Evolutionary conservation across 2,329 filamentous ascomycete species (phyloP).

Genomic region (Calonectria pteridis): DNA sequence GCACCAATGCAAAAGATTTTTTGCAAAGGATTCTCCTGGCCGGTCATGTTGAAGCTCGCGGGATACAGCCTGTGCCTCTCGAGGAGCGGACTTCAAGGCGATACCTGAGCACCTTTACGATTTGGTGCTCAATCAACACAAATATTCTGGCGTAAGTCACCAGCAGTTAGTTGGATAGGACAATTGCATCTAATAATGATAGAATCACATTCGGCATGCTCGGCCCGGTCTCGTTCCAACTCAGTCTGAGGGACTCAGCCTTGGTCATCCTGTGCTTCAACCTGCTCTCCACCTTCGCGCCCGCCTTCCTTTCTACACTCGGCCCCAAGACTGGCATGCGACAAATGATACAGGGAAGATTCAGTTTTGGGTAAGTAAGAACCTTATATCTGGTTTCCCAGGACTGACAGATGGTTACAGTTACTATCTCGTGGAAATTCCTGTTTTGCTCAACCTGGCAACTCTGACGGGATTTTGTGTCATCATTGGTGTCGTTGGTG

Average conservation of each 20-base stretch:
- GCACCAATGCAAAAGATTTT: background rate
- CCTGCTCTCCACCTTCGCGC: background rate
- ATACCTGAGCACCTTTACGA: background rate
- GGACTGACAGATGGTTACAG: background rate
- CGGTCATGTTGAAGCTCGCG: background rate
- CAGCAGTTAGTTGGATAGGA: no score
- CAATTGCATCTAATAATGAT: background rate
- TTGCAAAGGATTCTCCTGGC: background rate
- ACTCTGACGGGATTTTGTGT: conserved; percentile 1
- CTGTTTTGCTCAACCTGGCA: background rate
- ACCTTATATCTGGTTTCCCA: no score
- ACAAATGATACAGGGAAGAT: conserved; percentile 8
- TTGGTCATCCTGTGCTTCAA: background rate
- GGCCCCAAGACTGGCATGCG: conserved; percentile 1
- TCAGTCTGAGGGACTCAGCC: background rate
- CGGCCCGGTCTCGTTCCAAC: background rate
- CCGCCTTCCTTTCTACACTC: background rate
- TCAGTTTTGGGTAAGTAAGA: background rate
- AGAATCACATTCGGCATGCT: conserved; percentile 1
- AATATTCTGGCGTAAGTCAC: background rate
- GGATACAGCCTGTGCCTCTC: background rate
- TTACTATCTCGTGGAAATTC: background rate
- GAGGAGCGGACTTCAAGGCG: background rate
- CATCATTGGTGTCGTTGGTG: background rate
- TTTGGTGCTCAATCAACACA: conserved; percentile 6